Evolutionary conservation across 2,329 filamentous ascomycete genomes (phyloP), one percentile per base, ranked within the genome.

Genomic region (Claviceps sp.): DNA sequence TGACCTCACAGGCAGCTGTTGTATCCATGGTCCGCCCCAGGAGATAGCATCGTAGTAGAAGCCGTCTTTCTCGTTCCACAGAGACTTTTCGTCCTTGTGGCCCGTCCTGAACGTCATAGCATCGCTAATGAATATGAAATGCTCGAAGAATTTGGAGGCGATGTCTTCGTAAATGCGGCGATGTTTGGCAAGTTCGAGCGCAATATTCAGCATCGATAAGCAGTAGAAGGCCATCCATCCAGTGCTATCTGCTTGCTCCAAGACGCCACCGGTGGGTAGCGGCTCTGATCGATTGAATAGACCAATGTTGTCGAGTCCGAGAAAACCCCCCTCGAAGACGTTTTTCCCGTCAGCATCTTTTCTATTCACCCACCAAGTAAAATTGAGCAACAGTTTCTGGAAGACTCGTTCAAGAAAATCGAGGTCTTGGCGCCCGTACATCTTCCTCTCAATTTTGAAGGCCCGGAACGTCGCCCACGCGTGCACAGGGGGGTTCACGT

Each of bases 211-310:
- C 91, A 97, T 97, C 71, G 83, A 89, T 56, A 97, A 72, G 62
- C 86, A 95, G 73, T 95, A 97, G 68, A 97, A 97, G 10, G 88
- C 91, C 91, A 97, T 97, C 91, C 91, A 97, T 37, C 91, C 91
- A 10, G 91, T 97, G 65, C 89, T 95, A 74, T 97, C 91, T 17
- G 93, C 93, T 71, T 97, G 91, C 68, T 97, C 91, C 8, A 97
- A 79, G 2, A 89, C 84, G 69, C 93, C 91, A 37, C 91, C 91
- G 0, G 93, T 97, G 0, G 91, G 91, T 41, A 97, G 72, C 26
- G 93, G 90, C 66, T 97, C 91, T 0, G 91, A 97, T 46, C 91
- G 86, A 69, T 97, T 97, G 78, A 97, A 97, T 39, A 97, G 72
- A 51, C 93, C 93, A 66, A 97, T 97, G 65, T 97, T 97, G 78